phyloP scores from a whole-genome alignment of 2,329 filamentous ascomycete genomes.

The Fusarium anguioides region DNA sequence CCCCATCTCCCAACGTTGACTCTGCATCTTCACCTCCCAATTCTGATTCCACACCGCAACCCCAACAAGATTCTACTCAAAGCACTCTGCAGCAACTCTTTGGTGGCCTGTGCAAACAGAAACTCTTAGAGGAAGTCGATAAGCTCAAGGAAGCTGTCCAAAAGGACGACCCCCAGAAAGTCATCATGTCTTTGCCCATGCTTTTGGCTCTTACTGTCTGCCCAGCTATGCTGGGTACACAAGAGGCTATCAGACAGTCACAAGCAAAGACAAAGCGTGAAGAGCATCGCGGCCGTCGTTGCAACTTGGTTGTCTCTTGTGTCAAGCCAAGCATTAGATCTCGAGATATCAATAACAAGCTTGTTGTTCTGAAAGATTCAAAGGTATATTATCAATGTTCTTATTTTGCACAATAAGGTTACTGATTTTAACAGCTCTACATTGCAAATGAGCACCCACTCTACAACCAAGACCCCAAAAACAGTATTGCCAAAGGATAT shows the following conservation, averaged over 20 bases:
- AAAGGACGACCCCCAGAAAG: conserved; percentile 43
- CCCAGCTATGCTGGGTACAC: conserved; percentile 57
- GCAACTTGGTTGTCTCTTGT: conserved; percentile 60
- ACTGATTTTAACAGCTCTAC: conserved; percentile 42
- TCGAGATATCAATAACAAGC: conserved; percentile 56
- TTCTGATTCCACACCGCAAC: conserved; percentile 12
- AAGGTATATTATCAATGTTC: conserved; percentile 41
- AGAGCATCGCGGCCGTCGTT: conserved; percentile 60
- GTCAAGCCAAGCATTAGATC: conserved; percentile 59
- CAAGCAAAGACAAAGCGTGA: conserved; percentile 59
- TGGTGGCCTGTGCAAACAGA: conserved; percentile 38
- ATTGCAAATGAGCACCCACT: conserved; percentile 45
- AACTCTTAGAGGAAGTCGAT: conserved; percentile 43
- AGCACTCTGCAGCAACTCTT: conserved; percentile 41
- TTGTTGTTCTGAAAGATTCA: conserved; percentile 58
- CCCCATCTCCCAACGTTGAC: conserved; percentile 24
- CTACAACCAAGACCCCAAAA: conserved; percentile 41
- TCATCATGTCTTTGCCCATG: conserved; percentile 47
- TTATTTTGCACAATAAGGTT: background rate
- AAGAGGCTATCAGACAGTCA: conserved; percentile 59
- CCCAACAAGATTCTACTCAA: conserved; percentile 25
- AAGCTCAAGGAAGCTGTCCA: conserved; percentile 43
- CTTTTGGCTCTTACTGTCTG: conserved; percentile 46
- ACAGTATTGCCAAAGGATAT: conserved; percentile 63
- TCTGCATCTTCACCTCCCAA: conserved; percentile 22